phyloP scores from a whole-genome alignment of 352 stramenopile genomes.

The Pilasporangium apinafurcum region DNA sequence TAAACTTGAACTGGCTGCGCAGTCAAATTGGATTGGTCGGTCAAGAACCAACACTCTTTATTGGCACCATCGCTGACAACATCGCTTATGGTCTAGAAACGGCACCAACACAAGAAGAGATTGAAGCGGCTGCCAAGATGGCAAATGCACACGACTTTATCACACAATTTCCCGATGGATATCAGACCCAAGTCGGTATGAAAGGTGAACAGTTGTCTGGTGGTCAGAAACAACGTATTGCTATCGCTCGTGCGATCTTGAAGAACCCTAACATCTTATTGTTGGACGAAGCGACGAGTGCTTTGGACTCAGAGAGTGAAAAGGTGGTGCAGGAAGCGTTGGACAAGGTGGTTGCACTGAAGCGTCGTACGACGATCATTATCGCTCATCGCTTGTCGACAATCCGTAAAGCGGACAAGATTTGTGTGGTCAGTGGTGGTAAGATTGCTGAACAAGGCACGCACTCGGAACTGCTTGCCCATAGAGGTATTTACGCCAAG shows the following conservation, averaged over 20 bases:
- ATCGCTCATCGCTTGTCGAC: conserved; percentile 85
- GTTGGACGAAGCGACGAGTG: conserved; percentile 35
- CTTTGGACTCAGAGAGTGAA: conserved; percentile 84
- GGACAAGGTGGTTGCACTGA: conserved; percentile 16
- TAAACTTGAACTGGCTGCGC: conserved; percentile 21
- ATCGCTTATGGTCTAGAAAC: conserved; percentile 32
- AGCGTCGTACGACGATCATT: conserved; percentile 72
- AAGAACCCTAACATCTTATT: conserved; percentile 19
- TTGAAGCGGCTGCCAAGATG: conserved; percentile 64
- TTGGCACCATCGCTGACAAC: conserved; percentile 30
- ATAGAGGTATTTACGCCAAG: conserved; percentile 13
- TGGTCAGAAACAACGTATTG: conserved; percentile 95
- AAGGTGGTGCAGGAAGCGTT: conserved; percentile 21
- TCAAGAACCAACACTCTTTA: conserved; percentile 72
- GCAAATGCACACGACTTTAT: conserved; percentile 90
- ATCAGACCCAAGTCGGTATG: conserved; percentile 82
- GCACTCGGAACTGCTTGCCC: conserved; percentile 11
- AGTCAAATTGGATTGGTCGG: conserved; percentile 19
- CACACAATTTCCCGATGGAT: conserved; percentile 66
- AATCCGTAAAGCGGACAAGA: conserved; percentile 16
- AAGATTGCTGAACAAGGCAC: conserved; percentile 22
- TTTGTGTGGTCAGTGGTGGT: conserved; percentile 18
- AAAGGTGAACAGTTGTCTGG: conserved; percentile 53
- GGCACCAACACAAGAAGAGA: conserved; percentile 16
- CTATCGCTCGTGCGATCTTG: conserved; percentile 73